Base-by-base conservation (phyloP, 176 grass and related monocot species). In the Raddia guianensis region DNA sequence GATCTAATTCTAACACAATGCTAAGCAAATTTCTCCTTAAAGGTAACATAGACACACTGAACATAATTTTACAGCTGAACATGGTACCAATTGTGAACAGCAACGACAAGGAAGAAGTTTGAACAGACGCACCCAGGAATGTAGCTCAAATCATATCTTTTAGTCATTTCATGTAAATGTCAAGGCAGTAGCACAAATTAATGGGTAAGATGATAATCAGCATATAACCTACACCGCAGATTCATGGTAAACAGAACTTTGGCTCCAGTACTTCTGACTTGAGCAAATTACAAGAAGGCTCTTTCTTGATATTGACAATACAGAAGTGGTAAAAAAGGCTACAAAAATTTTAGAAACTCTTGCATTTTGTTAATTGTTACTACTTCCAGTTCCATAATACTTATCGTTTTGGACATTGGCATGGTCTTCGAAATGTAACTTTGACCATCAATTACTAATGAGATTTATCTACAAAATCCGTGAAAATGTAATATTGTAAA, bases 141-240 rank as follows among this genome's bases (percentile, higher is more conserved):
- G 45, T 72, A 72, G 32, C 21, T 81, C 68, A 35, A 81, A 62
- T 49, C 12, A 34, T 49, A 72, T 35, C 27, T 53, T 72, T 11
- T 63, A 15, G 21, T 37, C 79, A 55, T 72, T 45, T 51, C 27
- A 52, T 60, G 52, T 58, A n/a, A 13, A 47, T 65, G n/a, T 5
- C 2, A 12, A 51, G 46, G 53, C 9, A n/a, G 6, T 60, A 33
- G 6, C 20, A 70, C 21, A 35, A 18, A 49, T 10, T 43, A 63
- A 72, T 73, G 56, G 33, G 49, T 9, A 50, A 9, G 8, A 35
- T 45, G 14, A 0, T 50, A 52, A 80, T 52, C 12, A 13, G 15
- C 68, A 72, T 58, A 4, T 14, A 82, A 8, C 8, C 15, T 9
- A 81, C 54, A 15, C 12, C 70, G 14, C 66, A 71, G 46, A 5